Percentiles rank a stretch among this genome's conserved stretches.
phyloP scores from a whole-genome alignment of 148 eudicot species.

The Chenopodium album region DNA sequence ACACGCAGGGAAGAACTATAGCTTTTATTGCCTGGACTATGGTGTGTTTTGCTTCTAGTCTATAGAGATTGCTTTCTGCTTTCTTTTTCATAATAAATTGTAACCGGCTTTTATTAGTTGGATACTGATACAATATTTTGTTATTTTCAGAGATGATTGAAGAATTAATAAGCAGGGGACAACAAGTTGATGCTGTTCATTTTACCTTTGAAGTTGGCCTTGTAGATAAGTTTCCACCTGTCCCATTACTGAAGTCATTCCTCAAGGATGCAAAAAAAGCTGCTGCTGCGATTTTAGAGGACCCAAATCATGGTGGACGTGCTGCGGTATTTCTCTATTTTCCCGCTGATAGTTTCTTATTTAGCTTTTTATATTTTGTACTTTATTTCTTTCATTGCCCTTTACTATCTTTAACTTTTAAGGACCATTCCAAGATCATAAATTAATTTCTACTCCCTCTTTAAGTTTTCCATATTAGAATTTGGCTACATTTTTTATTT shows the following conservation, averaged over 20 bases:
- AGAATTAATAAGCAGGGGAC: conserved; percentile 93
- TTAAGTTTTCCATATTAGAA: no score
- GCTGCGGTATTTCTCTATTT: conserved; percentile 38
- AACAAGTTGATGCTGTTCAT: conserved; percentile 99
- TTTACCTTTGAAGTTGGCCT: conserved; percentile 95
- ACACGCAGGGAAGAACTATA: not conserved
- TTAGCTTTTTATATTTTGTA: not conserved
- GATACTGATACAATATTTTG: not conserved
- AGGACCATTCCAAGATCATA: not conserved
- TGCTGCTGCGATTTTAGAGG: conserved; percentile 71
- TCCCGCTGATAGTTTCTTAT: not conserved
- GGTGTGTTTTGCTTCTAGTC: not conserved
- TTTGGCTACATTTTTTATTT: no score
- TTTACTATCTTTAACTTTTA: not conserved
- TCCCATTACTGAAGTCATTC: conserved; percentile 83
- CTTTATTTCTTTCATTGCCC: not conserved
- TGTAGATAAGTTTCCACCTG: conserved; percentile 81
- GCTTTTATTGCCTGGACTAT: not conserved
- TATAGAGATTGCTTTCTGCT: not conserved
- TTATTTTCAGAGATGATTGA: conserved; percentile 81
- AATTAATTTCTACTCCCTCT: no score
- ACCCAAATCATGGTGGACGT: conserved; percentile 80
- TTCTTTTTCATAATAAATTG: not conserved
- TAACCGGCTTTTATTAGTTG: not conserved
- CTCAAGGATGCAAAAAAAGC: conserved; percentile 92